These are phyloP conservation scores for Vararia minispora DNA, from an alignment of 768 basidiomycete species.

Conservation along the genomic window DNA sequence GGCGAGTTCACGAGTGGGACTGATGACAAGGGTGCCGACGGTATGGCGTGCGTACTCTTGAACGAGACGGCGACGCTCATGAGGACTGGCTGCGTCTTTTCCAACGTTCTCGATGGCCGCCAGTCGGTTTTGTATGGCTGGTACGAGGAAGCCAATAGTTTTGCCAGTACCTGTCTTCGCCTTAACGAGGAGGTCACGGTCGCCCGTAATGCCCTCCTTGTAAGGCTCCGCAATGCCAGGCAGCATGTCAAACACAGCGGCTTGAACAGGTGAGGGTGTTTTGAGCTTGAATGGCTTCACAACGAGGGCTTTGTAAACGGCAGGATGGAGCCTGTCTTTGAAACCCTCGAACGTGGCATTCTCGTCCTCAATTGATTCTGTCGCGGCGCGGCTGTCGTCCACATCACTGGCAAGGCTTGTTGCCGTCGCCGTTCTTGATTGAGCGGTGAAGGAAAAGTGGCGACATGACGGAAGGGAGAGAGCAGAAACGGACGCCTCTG, in stretches of 20 bases:
- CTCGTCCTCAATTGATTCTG: not conserved
- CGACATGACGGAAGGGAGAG: slow-evolving; percentile 6
- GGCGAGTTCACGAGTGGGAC: slow-evolving; percentile 84
- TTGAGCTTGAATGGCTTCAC: slow-evolving; percentile 52
- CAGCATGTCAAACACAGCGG: slow-evolving; percentile 63
- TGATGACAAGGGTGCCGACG: slow-evolving; percentile 72
- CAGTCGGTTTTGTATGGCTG: slow-evolving; percentile 70
- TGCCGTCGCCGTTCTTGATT: not conserved
- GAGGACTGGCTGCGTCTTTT: slow-evolving; percentile 27
- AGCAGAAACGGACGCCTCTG: no score
- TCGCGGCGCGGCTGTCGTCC: not conserved
- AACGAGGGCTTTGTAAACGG: slow-evolving; percentile 47
- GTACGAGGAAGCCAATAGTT: slow-evolving; percentile 80
- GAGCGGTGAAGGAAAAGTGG: not conserved
- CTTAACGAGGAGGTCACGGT: slow-evolving; percentile 72
- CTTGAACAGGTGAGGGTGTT: slow-evolving; percentile 76
- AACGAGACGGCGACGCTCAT: no score
- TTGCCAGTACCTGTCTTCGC: slow-evolving; percentile 88
- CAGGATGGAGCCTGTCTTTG: slow-evolving; percentile 21
- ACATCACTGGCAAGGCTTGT: not conserved
- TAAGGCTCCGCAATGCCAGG: slow-evolving; percentile 55
- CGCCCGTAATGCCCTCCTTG: slow-evolving; percentile 19
- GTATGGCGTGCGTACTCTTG: slow-evolving; percentile 34
- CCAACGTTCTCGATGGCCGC: slow-evolving; percentile 39
- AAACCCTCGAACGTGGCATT: slow-evolving; percentile 21